phyloP scores from a whole-genome alignment of 257 asterid species.

The Scutellaria baicalensis region DNA sequence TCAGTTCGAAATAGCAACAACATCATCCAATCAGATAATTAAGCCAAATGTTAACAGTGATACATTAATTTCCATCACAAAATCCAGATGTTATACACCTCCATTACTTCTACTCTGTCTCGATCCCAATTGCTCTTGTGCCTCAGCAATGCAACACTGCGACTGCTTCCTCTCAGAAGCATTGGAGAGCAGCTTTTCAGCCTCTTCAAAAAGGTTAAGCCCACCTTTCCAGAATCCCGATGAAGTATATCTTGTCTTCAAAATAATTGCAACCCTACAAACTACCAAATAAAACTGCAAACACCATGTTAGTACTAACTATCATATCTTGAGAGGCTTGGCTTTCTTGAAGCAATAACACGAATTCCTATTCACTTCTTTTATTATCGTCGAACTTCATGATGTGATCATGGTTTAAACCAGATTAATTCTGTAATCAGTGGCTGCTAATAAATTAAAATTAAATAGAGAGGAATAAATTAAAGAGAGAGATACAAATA shows the following conservation, averaged over 20 bases:
- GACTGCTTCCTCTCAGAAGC: slow-evolving; percentile 57
- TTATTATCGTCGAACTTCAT: no score
- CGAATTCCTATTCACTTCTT: no score
- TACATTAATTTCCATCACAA: not conserved
- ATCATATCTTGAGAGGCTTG: no score
- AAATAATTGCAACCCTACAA: slow-evolving; percentile 74
- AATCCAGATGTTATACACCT: slow-evolving; percentile 34
- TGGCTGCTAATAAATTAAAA: no score
- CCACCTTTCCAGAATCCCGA: slow-evolving; percentile 95
- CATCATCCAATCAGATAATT: not conserved
- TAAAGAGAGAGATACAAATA: slow-evolving; percentile 4
- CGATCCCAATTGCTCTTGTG: slow-evolving; percentile 51
- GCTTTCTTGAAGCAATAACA: no score
- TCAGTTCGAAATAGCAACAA: slow-evolving; percentile 5
- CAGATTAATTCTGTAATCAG: no score
- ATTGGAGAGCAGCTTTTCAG: slow-evolving; percentile 40
- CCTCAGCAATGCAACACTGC: slow-evolving; percentile 56
- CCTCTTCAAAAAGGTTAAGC: slow-evolving; percentile 64
- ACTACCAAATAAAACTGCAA: slow-evolving; percentile 69
- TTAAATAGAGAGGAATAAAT: not conserved
- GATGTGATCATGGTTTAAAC: no score
- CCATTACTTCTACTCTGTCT: slow-evolving; percentile 31
- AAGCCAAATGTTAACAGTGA: not conserved
- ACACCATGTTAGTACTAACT: not conserved
- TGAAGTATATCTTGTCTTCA: slow-evolving; percentile 86